These are phyloP conservation scores for Lycium barbarum DNA, from an alignment of 257 asterid genomes.

Conservation along the genomic window DNA sequence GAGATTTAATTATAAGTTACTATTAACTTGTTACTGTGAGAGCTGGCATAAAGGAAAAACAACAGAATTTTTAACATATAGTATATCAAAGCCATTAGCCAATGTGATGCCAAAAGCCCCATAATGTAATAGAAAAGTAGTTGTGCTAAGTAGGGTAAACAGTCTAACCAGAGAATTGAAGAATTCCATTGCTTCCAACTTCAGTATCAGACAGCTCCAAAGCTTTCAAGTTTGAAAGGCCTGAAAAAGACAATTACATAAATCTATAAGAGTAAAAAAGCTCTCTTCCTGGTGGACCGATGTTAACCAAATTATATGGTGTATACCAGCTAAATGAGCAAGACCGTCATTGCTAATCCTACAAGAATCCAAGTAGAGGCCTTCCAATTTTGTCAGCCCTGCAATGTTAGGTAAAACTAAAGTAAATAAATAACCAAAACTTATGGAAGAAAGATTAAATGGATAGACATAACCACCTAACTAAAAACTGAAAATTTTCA, in stretches of 20 bases:
- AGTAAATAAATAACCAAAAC: background rate
- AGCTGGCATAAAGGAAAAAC: background rate
- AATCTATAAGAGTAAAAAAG: background rate
- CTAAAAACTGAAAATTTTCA: background rate
- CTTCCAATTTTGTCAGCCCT: constrained; percentile 31
- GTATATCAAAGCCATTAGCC: background rate
- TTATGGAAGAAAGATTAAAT: background rate
- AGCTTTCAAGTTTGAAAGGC: constrained; percentile 27
- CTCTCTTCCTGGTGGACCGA: background rate
- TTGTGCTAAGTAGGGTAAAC: background rate
- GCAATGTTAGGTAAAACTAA: background rate
- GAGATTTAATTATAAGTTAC: background rate
- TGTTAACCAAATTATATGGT: background rate
- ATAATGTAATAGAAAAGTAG: background rate
- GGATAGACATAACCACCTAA: constrained; percentile 22
- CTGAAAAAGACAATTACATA: background rate
- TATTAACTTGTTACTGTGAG: background rate
- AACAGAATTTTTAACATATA: background rate
- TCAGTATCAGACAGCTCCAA: constrained; percentile 34
- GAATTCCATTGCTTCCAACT: constrained; percentile 27
- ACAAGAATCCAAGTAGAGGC: constrained; percentile 35
- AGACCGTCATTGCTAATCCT: constrained; percentile 31
- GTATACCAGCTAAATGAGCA: constrained; percentile 33
- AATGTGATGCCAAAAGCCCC: background rate
- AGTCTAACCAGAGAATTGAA: constrained; percentile 31